These are phyloP conservation scores for Diplodia seriata DNA, from an alignment of 2,329 filamentous ascomycete species.

Conservation along the genomic window DNA sequence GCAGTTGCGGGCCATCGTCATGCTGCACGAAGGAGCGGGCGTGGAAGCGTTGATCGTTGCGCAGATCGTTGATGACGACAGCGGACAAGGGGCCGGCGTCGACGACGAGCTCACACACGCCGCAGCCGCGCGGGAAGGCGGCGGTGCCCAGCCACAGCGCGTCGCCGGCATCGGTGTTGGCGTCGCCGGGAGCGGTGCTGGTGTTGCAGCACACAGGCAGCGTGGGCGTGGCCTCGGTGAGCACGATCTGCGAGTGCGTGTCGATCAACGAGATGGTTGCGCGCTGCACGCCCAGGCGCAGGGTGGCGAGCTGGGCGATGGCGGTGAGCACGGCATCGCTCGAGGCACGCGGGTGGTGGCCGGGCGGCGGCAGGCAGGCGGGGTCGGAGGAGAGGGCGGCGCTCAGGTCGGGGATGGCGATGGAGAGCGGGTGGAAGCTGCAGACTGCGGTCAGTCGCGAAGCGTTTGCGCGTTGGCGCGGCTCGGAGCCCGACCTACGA, in stretches of 20 bases:
- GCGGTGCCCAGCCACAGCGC: conserved; percentile 43
- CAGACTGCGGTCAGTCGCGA: background rate
- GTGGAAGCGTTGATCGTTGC: background rate
- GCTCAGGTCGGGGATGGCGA: conserved; percentile 12
- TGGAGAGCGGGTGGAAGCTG: background rate
- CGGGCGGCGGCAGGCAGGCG: conserved; percentile 30
- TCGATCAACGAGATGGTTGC: conserved; percentile 50
- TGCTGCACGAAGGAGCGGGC: conserved; percentile 34
- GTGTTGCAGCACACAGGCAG: conserved; percentile 40
- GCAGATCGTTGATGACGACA: conserved; percentile 15
- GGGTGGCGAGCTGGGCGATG: conserved; percentile 48
- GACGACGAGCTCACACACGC: conserved; percentile 39
- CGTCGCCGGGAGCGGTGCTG: conserved; percentile 34
- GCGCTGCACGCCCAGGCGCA: conserved; percentile 45
- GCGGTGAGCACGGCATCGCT: conserved; percentile 45
- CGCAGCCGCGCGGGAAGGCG: conserved; percentile 43
- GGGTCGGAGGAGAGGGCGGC: conserved; percentile 27
- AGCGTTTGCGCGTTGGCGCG: too few relatives aligned
- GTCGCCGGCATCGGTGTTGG: conserved; percentile 39
- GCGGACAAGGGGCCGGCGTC: background rate
- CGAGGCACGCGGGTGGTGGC: conserved; percentile 38
- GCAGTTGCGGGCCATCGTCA: conserved; percentile 15
- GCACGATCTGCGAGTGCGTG: conserved; percentile 44
- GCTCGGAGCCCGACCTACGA: background rate
- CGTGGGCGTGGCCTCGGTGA: conserved; percentile 46